Evolutionary conservation across 2,329 filamentous ascomycete species (phyloP), one percentile per base, ranked within the genome.

Genomic region (Arachnomyces sp.): DNA sequence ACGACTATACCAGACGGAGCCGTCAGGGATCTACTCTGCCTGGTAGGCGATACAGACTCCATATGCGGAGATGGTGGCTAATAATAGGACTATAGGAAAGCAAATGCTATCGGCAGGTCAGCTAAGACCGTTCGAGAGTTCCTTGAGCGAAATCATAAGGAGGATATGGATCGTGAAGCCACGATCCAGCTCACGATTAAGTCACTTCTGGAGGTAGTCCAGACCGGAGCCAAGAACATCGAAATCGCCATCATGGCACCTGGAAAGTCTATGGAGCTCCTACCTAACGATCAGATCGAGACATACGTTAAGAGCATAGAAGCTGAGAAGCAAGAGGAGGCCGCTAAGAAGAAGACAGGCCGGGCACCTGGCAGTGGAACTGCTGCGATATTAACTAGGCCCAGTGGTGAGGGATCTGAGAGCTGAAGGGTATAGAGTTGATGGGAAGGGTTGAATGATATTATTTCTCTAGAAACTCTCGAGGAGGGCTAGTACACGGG

Each of bases 71-170:
- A 9, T 25, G 20, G 20, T 25, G 5, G 20, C 33, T 11, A 8
- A 14, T 15, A 15, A 3, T 4, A 32, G 11, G 4, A 31, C 7
- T 46, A 7, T 36, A 96, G 92, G 92, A 96, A 98, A 76, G 93
- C 92, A 56, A 98, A 98, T 61, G 92, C 92, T 43, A 98, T 98
- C 59, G 92, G 92, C 43, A 84, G 92, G 59, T 96, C 90, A 39
- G 94, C 87, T 77, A 98, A 98, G 77, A 98, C 92, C 7, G 92
- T 98, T 43, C 85, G 92, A 58, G 92, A 98, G 64, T 98, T 98
- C 68, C 79, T 98, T 52, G 92, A 98, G 71, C 82, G 93, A 62
- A 95, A 98, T 71, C 94, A 98, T 77, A 94, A 94, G 74, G 87
- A 93, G 57, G 85, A 86, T 48, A 94, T 98, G 89, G 85, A 95